Base-by-base conservation (phyloP, 2,329 filamentous ascomycete genomes). In the Pseudogymnoascus pannorum region DNA sequence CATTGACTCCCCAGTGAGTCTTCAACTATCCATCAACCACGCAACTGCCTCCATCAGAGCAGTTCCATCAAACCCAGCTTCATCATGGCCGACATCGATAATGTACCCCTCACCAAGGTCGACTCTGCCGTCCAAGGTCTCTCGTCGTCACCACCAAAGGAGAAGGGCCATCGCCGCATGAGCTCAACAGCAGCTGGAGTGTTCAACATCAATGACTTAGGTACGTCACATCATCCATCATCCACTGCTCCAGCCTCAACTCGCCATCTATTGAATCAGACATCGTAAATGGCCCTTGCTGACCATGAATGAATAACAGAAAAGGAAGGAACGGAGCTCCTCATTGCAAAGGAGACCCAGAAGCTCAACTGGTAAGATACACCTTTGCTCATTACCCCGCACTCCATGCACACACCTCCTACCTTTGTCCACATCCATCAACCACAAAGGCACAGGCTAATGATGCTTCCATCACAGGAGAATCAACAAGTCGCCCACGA, bases 71-170 rank as follows among this genome's bases (percentile, higher is more conserved):
- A 36, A 2, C 24, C 42, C 9, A 54, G 38, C 48, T 48, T 61
- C 68, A 74, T 61, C 73, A 85, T 87, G 83, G 78, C 83, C 70
- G 76, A 79, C 66, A 67, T 75, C 61, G 73, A 74, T 67, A 64
- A 67, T 64, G 66, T 69, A 66, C 83, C 87, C 71, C 84, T 96
- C 74, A 83, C 84, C 77, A 96, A 95, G 81, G 86, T 96, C 79
- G 92, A 97, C 77, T 96, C 92, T 64, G 91, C 91, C 79, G 86
- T 95, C 72, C 87, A 91, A 73, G 90, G 91, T 76, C 76, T 92
- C 70, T 83, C 85, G 67, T 82, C 83, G 70, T 87, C 86, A 63
- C 83, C 88, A 33, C 79, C 82, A 63, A 83, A 87, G 73, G 87
- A 91, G 66, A 79, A 80, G 69, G 77, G 77, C 66, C 82, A 87